Conservation (phyloP, 139 green algal species). For the Micractinium conductrix region DNA sequence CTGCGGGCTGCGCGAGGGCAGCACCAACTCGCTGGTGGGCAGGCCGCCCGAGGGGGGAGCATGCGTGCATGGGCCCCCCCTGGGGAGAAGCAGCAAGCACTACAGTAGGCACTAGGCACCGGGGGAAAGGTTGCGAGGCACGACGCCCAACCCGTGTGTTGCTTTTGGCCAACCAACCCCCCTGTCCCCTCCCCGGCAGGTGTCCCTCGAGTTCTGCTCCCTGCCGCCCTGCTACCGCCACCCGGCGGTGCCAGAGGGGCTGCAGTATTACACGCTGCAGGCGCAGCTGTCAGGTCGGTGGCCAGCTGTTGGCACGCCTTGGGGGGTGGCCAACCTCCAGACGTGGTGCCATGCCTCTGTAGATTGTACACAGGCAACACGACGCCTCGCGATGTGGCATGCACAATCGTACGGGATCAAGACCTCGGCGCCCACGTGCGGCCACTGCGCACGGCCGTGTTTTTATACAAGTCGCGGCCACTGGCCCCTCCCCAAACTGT, state of each 20-base stretch:
- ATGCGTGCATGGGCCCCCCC: neutral
- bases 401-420: too few relatives aligned
- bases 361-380: too few relatives aligned
- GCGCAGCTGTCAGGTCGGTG: conserved; percentile 76
- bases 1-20: conserved; percentile 57
- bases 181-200: neutral
- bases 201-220: conserved; percentile 59
- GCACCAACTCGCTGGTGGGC: conserved; percentile 69
- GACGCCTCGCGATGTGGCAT: too few relatives aligned
- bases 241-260: conserved; percentile 63
- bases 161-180: neutral
- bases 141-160: neutral
- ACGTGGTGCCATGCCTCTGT: too few relatives aligned
- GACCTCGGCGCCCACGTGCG: too few relatives aligned
- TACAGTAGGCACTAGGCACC: neutral
- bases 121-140: neutral
- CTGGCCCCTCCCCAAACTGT: neutral
- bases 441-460: too few relatives aligned
- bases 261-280: conserved; percentile 68
- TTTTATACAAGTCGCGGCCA: too few relatives aligned
- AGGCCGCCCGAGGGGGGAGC: too few relatives aligned
- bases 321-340: too few relatives aligned
- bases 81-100: neutral
- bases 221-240: conserved; percentile 49
- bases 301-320: too few relatives aligned